A percentile compares a stretch with the other conserved stretches of the same genome.
phyloP scores from a whole-genome alignment of 192 early-diverging fungal species.

The Linnemannia elongata region DNA sequence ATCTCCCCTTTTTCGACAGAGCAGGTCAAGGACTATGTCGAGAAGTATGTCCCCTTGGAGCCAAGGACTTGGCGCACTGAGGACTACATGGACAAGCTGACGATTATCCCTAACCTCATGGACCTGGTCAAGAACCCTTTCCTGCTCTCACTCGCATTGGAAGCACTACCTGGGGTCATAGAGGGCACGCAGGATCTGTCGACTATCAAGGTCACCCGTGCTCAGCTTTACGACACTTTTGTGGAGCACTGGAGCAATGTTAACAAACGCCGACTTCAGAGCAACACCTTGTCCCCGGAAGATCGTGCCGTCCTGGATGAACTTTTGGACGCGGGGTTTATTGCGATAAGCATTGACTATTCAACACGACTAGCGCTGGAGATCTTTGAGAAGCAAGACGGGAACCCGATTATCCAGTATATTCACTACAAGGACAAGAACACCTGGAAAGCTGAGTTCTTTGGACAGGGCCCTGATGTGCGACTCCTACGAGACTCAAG shows the following conservation, averaged over 20 bases:
- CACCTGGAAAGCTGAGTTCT: not conserved
- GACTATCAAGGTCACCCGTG: not conserved
- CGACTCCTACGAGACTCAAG: not conserved
- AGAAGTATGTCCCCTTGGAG: not conserved
- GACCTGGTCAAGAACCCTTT: conserved; percentile 12
- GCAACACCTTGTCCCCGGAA: not conserved
- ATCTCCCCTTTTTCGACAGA: not conserved
- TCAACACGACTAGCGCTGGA: not conserved
- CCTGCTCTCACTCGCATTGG: not conserved
- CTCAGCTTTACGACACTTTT: not conserved
- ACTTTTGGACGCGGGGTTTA: not conserved
- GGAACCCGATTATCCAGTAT: not conserved
- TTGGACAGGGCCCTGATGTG: not conserved
- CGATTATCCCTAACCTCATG: not conserved
- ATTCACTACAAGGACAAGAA: not conserved
- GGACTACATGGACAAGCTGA: not conserved
- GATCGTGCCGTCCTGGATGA: too few species aligned
- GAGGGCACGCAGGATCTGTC: not conserved
- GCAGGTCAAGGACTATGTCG: conserved; percentile 3
- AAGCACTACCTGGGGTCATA: not conserved
- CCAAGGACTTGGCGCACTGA: not conserved
- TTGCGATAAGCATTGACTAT: not conserved
- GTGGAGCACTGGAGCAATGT: not conserved
- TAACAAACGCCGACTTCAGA: not conserved
- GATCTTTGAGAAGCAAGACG: not conserved